Evolutionary conservation across 176 grass and related monocot species (phyloP).

Genomic region (Pharus latifolius): DNA sequence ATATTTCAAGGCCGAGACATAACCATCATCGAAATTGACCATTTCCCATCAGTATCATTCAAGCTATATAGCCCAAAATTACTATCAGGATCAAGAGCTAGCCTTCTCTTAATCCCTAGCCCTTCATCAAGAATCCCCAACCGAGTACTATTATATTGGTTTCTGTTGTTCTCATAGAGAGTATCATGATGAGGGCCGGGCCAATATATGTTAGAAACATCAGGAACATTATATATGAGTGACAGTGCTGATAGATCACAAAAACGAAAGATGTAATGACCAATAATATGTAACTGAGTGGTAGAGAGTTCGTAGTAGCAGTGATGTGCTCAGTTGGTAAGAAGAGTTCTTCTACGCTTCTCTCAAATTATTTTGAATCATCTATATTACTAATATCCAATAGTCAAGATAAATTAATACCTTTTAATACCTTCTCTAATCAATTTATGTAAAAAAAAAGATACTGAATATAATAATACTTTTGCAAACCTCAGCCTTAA

Average conservation of each 20-base stretch:
- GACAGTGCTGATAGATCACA: conserved; percentile 19
- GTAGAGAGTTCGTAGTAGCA: conserved; percentile 15
- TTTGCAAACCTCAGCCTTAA: too few relatives aligned
- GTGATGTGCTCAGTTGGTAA: conserved; percentile 31
- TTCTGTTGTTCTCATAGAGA: conserved; percentile 12
- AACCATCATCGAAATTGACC: conserved; percentile 27
- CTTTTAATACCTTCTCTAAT: too few relatives aligned
- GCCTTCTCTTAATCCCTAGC: conserved; percentile 19
- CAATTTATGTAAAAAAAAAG: too few relatives aligned
- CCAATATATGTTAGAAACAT: conserved; percentile 39
- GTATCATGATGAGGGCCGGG: conserved; percentile 20
- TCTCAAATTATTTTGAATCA: too few relatives aligned
- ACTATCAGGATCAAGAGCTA: conserved; percentile 32
- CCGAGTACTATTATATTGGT: conserved; percentile 8
- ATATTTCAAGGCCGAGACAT: conserved; percentile 30
- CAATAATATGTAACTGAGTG: not conserved
- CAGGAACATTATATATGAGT: conserved; percentile 18
- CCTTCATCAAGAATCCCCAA: conserved; percentile 23
- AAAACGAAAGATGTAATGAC: conserved; percentile 5
- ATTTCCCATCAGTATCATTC: conserved; percentile 10
- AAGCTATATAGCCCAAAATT: conserved; percentile 35
- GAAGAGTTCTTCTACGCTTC: too few relatives aligned
- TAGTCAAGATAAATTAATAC: too few relatives aligned
- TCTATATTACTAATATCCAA: too few relatives aligned
- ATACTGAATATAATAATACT: too few relatives aligned